A percentile compares a stretch with the other conserved stretches of the same genome.
Evolutionary conservation across 768 basidiomycete genomes (phyloP).

Genomic region (Podaxis pistillaris): DNA sequence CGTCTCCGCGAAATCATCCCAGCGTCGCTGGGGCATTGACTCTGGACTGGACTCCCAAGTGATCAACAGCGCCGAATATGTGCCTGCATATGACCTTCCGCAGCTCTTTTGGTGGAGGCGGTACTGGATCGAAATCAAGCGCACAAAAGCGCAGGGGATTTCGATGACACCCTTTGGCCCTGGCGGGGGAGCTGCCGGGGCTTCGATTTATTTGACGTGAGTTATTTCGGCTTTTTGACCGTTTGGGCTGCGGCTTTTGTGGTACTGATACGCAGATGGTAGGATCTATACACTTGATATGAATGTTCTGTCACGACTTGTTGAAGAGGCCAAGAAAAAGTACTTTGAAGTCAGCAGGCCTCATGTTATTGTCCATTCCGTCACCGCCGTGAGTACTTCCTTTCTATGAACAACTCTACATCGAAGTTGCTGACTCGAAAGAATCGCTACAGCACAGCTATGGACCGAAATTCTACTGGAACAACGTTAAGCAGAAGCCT

Average conservation of each 20-base stretch:
- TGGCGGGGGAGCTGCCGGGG: conserved; percentile 14
- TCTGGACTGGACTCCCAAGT: conserved; percentile 15
- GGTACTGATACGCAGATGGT: conserved; percentile 25
- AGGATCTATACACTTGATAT: conserved; percentile 43
- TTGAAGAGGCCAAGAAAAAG: conserved; percentile 33
- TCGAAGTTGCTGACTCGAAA: too few relatives aligned
- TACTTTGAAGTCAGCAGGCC: conserved; percentile 35
- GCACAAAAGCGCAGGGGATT: conserved; percentile 17
- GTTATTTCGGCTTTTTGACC: conserved; percentile 8
- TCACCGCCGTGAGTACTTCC: conserved; percentile 25
- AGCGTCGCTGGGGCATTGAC: conserved; percentile 36
- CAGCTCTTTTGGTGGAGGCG: conserved; percentile 42
- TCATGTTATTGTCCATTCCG: conserved; percentile 33
- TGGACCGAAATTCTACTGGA: conserved; percentile 40
- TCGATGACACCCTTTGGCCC: conserved; percentile 12
- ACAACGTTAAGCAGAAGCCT: conserved; percentile 43
- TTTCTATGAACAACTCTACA: too few relatives aligned
- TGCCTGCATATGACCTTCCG: conserved; percentile 36
- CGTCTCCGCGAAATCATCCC: conserved; percentile 38
- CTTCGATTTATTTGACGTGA: conserved; percentile 30
- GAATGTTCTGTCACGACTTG: conserved; percentile 29
- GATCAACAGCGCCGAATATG: conserved; percentile 35
- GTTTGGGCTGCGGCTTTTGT: conserved; percentile 16
- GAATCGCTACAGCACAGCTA: conserved; percentile 30
- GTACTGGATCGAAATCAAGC: conserved; percentile 37